These are phyloP conservation scores for Musa balbisiana DNA, from an alignment of 202 grass and related monocot species.

Conservation along the genomic window DNA sequence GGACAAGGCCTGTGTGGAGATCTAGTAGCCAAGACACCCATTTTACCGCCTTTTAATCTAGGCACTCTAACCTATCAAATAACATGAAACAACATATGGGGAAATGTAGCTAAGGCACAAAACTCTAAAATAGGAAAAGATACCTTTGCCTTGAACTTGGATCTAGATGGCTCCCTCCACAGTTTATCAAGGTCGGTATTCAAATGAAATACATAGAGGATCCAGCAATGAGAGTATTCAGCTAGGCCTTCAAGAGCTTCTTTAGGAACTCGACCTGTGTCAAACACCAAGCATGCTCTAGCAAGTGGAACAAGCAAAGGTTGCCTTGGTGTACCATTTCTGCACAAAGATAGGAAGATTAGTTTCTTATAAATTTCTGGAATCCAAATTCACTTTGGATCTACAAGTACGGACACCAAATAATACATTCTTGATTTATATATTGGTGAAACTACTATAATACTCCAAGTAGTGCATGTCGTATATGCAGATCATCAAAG, in stretches of 20 bases:
- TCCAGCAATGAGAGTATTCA: slow-evolving; percentile 83
- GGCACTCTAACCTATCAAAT: slow-evolving; percentile 81
- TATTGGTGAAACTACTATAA: not conserved
- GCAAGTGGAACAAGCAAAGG: slow-evolving; percentile 80
- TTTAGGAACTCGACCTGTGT: slow-evolving; percentile 41
- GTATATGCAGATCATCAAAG: too few species aligned
- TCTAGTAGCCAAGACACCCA: slow-evolving; percentile 82
- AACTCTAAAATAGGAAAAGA: slow-evolving; percentile 6
- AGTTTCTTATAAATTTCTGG: not conserved
- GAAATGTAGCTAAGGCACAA: not conserved
- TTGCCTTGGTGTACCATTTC: slow-evolving; percentile 91
- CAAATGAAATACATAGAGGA: slow-evolving; percentile 90
- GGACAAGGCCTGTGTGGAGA: slow-evolving; percentile 89
- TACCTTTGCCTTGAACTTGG: slow-evolving; percentile 94
- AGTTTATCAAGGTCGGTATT: slow-evolving; percentile 91
- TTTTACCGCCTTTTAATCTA: slow-evolving; percentile 75
- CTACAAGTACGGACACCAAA: not conserved
- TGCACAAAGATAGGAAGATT: slow-evolving; percentile 9
- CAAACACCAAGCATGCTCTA: slow-evolving; percentile 56
- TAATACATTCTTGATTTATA: not conserved
- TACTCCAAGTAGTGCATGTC: too few species aligned
- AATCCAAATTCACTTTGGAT: not conserved
- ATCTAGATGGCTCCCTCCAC: slow-evolving; percentile 82
- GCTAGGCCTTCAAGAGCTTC: slow-evolving; percentile 70
- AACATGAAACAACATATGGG: not conserved